phyloP scores from a whole-genome alignment of 2,329 filamentous ascomycete genomes.

The Pseudophaeomoniella oleicola region DNA sequence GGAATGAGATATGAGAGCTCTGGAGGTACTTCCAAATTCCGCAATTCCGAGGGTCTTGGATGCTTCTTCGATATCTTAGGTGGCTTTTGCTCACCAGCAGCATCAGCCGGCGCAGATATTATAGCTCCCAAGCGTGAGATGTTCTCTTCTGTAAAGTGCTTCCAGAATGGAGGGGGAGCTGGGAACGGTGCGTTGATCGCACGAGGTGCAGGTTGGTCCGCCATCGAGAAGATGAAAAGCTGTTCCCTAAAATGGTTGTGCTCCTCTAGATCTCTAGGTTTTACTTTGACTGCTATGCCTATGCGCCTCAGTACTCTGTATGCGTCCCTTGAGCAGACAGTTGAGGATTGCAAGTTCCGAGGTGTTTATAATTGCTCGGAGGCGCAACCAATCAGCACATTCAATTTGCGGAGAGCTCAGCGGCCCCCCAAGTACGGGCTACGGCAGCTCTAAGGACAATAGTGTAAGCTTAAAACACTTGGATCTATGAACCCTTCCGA shows the following conservation, averaged over 20 bases:
- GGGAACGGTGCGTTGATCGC: slow-evolving; percentile 57
- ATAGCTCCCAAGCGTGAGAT: slow-evolving; percentile 42
- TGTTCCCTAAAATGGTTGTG: too few species aligned
- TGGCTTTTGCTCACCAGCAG: slow-evolving; percentile 9
- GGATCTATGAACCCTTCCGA: background rate
- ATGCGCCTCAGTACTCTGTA: too few species aligned
- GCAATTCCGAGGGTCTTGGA: slow-evolving; percentile 20
- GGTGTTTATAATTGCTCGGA: too few species aligned
- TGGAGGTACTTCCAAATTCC: slow-evolving; percentile 40
- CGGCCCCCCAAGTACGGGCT: background rate
- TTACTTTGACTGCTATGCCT: too few species aligned
- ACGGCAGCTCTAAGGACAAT: background rate
- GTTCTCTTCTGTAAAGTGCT: slow-evolving; percentile 69
- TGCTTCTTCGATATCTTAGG: slow-evolving; percentile 10
- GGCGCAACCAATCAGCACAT: slow-evolving; percentile 8
- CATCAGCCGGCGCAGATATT: slow-evolving; percentile 23
- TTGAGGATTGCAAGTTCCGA: too few species aligned
- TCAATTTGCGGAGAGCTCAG: slow-evolving; percentile 10
- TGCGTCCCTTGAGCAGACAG: too few species aligned
- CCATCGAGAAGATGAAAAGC: too few species aligned
- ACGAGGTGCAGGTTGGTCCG: slow-evolving; percentile 34
- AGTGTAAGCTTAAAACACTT: too few species aligned
- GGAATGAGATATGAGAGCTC: slow-evolving; percentile 70
- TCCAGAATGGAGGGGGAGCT: slow-evolving; percentile 79
- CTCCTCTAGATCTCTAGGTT: too few species aligned